Evolutionary conservation across 129 eudicot genomes (phyloP), one percentile per base, ranked within the genome.

Genomic region (Silybum marianum): DNA sequence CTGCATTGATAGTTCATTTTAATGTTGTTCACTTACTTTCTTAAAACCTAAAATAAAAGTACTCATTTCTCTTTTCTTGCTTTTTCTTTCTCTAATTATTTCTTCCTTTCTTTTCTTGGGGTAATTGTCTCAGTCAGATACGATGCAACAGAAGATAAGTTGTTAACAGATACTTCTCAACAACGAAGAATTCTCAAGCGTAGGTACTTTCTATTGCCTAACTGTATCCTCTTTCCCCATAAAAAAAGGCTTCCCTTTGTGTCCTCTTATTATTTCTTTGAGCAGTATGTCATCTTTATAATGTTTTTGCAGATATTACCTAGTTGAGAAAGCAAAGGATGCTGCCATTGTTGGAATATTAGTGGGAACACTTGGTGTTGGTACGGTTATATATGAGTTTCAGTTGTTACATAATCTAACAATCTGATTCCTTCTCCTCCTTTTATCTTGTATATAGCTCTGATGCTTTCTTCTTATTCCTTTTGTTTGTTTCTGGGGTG

Each of bases 311-410:
- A 95, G 98, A 86, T 95, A 95, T 88, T 95, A 88, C 84, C 83
- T 95, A 28, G 97, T 95, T 42, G 99, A 95, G 87, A 95, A 95
- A 85, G 97, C 99, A 73, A 95, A 92, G 89, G 99, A 95, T 89
- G 99, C 99, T 68, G 85, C 66, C 75, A 95, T 95, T 87, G 93
- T 95, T 38, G 99, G 99, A 19, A 95, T 95, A 79, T 84, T 95
- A 88, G 97, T 95, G 19, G 99, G 99, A 63, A 95, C 99, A 42
- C 99, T 95, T 84, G 99, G 99, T 18, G 97, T 91, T 69, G 99
- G 99, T 95, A 88, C 34, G 71, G 71, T 39, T 76, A 70, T 76
- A 82, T 51, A 74, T 51, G 26, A 34, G 63, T 78, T 16, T 73
- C 51, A 18, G 44, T 69, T 72, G 75, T 19, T 30, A 71, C 66